A percentile compares a stretch with the other conserved stretches of the same genome.
These are phyloP conservation scores for Logfia minima DNA, from an alignment of 129 eudicot genomes.

Conservation along the genomic window DNA sequence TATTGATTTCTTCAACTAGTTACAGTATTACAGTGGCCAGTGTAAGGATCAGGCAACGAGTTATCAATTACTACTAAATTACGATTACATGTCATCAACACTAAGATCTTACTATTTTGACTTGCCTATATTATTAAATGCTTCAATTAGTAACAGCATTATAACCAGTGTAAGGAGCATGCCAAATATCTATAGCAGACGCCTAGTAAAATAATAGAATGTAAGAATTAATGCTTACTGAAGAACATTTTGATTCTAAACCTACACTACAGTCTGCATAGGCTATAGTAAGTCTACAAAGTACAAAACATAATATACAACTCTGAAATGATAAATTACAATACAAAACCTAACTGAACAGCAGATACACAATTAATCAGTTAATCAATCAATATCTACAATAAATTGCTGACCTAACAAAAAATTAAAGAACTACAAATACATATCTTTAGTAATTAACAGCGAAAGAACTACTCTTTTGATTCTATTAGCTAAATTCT, in stretches of 20 bases:
- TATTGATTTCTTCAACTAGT: background rate
- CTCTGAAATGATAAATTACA: background rate
- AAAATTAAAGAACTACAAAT: background rate
- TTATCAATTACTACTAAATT: background rate
- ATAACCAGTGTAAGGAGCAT: slow-evolving; percentile 7
- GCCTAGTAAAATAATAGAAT: background rate
- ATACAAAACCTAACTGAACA: slow-evolving; percentile 15
- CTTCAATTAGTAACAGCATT: slow-evolving; percentile 11
- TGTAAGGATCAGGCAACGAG: background rate
- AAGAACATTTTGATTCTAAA: slow-evolving; percentile 2
- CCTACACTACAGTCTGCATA: background rate
- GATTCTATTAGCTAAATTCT: too few species aligned
- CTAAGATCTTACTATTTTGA: background rate
- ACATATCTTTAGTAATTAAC: background rate
- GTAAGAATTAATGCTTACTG: background rate
- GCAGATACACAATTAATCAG: background rate
- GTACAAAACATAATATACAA: slow-evolving; percentile 3
- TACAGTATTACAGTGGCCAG: background rate
- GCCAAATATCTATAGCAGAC: slow-evolving; percentile 5
- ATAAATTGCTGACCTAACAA: background rate
- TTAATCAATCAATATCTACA: slow-evolving; percentile 7
- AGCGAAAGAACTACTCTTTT: background rate
- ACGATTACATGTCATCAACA: background rate
- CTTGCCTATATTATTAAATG: background rate
- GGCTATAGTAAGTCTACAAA: too few species aligned